Percentiles rank a stretch among this genome's conserved stretches.
These are phyloP conservation scores for Symmetrospora coprosmae DNA, from an alignment of 768 basidiomycete species.

Conservation along the genomic window DNA sequence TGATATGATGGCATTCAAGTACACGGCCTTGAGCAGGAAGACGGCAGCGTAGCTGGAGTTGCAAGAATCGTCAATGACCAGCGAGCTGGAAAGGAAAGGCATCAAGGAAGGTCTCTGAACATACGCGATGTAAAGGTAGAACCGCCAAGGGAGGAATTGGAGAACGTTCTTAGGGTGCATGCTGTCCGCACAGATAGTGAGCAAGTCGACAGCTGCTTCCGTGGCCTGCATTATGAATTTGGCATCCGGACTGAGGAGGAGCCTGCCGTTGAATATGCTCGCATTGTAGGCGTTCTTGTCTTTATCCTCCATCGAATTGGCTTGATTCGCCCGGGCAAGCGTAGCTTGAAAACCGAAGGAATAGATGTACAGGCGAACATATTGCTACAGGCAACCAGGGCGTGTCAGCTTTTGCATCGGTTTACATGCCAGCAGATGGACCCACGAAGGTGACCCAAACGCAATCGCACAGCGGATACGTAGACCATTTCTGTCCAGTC, in stretches of 20 bases:
- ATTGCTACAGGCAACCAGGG: no score
- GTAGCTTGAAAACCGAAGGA: conserved; percentile 31
- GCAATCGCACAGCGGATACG: conserved; percentile 7
- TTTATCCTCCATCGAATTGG: no score
- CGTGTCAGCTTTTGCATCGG: no score
- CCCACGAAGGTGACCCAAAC: conserved; percentile 20
- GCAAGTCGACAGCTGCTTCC: conserved; percentile 28
- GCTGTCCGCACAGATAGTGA: conserved; percentile 25
- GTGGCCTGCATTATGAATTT: conserved; percentile 30
- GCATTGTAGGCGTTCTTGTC: no score
- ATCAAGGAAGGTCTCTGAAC: no score
- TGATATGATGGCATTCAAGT: conserved; percentile 23
- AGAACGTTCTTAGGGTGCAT: conserved; percentile 30
- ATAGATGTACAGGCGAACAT: conserved; percentile 22
- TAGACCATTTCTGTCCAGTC: conserved; percentile 7
- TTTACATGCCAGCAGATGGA: no score
- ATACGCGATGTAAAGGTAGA: conserved; percentile 24
- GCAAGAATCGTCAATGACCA: no score
- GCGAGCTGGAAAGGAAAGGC: no score
- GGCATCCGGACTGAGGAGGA: no score
- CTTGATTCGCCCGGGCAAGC: no score
- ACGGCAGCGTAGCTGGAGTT: no score
- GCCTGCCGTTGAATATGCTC: no score
- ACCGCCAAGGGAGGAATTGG: conserved; percentile 24
- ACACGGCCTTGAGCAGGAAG: conserved; percentile 29